Evolutionary conservation across 352 stramenopile genomes (phyloP).

Genomic region (Globisporangium yorkense): DNA sequence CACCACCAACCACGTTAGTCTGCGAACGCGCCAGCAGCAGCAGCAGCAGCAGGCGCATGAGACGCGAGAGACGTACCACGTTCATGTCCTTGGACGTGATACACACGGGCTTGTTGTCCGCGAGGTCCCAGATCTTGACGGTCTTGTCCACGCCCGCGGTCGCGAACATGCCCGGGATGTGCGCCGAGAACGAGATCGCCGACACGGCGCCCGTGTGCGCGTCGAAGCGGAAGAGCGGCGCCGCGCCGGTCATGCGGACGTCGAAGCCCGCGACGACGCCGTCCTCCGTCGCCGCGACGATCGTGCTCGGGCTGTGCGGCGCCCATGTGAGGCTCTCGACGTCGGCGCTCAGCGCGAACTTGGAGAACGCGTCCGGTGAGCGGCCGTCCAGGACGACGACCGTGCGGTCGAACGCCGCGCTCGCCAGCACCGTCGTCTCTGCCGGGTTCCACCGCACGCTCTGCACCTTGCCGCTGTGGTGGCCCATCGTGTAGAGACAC

Average conservation of each 20-base stretch:
- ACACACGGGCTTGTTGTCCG: conserved; percentile 61
- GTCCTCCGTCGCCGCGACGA: conserved; percentile 94
- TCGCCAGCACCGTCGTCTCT: conserved; percentile 95
- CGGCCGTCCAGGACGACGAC: conserved; percentile 94
- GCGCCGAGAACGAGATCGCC: conserved; percentile 78
- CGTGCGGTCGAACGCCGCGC: conserved; percentile 93
- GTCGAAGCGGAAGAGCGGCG: conserved; percentile 90
- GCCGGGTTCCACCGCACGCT: conserved; percentile 94
- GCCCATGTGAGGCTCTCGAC: conserved; percentile 93
- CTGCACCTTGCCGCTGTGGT: conserved; percentile 99
- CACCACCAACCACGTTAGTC: not conserved
- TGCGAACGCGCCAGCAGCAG: not conserved
- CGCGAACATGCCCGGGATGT: conserved; percentile 91
- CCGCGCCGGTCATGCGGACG: conserved; percentile 91
- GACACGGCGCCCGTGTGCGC: conserved; percentile 88
- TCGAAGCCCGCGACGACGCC: conserved; percentile 94
- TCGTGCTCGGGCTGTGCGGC: conserved; percentile 87
- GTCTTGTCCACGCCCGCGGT: conserved; percentile 97
- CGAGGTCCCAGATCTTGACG: conserved; percentile 96
- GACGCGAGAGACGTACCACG: conserved; percentile 19
- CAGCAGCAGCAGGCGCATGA: not conserved
- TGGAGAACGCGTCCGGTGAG: conserved; percentile 71
- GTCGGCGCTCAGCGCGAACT: conserved; percentile 78
- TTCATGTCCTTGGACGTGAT: conserved; percentile 91
- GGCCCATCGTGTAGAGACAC: conserved; percentile 94